Percentiles rank a stretch among this genome's conserved stretches.
Conservation (phyloP, 306 rosid species). For the Cajanus cajan region DNA sequence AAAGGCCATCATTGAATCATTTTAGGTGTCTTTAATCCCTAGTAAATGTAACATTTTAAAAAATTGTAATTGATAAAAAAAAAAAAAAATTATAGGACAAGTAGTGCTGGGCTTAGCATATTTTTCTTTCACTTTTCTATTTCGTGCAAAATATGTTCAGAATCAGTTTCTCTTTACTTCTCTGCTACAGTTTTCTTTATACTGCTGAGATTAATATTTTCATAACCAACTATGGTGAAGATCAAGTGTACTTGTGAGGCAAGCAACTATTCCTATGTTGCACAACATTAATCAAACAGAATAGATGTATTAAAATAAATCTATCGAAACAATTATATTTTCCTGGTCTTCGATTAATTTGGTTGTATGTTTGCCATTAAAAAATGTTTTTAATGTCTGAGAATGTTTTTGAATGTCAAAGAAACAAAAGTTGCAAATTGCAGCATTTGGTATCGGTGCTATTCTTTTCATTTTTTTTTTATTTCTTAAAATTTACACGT, state of each 20-base stretch:
- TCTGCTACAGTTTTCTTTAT: background rate
- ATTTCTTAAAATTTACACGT: slow-evolving; percentile 13
- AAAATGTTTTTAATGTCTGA: background rate
- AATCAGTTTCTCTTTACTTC: background rate
- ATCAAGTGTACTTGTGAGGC: background rate
- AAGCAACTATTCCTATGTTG: background rate
- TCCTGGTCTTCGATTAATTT: background rate
- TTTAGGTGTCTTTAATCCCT: no score
- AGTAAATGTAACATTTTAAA: no score
- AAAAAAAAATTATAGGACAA: no score
- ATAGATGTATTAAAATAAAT: background rate
- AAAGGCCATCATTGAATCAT: no score
- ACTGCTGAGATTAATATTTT: background rate
- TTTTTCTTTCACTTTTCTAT: no score
- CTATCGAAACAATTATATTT: background rate
- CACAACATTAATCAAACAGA: background rate
- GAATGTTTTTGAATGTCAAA: slow-evolving; percentile 3
- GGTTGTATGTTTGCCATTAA: background rate
- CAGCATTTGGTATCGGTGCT: background rate
- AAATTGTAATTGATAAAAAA: no score
- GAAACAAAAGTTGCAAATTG: slow-evolving; percentile 23
- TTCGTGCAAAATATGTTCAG: background rate
- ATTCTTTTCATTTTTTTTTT: background rate
- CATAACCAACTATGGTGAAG: background rate
- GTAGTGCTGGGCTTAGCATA: no score